Base-by-base conservation (phyloP, 352 stramenopile genomes). In the Phytophthora pinifolia region DNA sequence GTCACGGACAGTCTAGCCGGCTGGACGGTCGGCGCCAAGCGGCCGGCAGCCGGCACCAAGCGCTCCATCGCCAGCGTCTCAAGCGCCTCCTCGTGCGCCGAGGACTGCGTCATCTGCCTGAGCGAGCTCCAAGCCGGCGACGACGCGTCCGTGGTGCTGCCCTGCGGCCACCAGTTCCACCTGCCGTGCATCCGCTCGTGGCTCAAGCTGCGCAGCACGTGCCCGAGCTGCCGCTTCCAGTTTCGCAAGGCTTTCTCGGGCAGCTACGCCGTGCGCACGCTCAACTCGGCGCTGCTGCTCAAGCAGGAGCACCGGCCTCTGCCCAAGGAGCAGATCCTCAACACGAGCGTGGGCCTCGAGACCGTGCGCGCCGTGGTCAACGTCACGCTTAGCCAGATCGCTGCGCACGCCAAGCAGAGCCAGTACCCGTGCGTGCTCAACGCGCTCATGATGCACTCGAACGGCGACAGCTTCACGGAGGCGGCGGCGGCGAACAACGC, bases 161-260 rank as follows among this genome's bases (percentile, higher is more conserved):
- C 92, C 12, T 99, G 94, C 62, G 76, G 81, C 38, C 96, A 99
- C 74, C 61, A 87, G 35, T 99, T 98, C 70, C 95, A 99, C 65
- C 62, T 88, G 22, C 70, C 80, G 35, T 99, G 96, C 75, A 90
- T 99, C 57, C 62, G 86, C 34, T 89, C 82, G 33, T 99, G 96
- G 95, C 89, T 97, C 34, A 76, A 90, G 53, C 89, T 95, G 48
- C 89, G 97, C 55, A 84, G 76, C 42, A 96, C 89, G 46, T 99
- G 96, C 65, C 94, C 94, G 6, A 95, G 94, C 20, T 99, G 96
- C 61, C 95, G 97, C 46, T 87, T 94, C 59, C 89, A 98, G 71
- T 87, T 98, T 53, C 80, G 70, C 42, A 90, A 89, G 64, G 80
- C 82, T 35, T 89, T 93, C 47, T 82, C 70, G 0, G 83, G 83